Percentiles rank a stretch among this genome's conserved stretches.
Conservation (phyloP, 768 basidiomycete species). For the Auricularia cornea region DNA sequence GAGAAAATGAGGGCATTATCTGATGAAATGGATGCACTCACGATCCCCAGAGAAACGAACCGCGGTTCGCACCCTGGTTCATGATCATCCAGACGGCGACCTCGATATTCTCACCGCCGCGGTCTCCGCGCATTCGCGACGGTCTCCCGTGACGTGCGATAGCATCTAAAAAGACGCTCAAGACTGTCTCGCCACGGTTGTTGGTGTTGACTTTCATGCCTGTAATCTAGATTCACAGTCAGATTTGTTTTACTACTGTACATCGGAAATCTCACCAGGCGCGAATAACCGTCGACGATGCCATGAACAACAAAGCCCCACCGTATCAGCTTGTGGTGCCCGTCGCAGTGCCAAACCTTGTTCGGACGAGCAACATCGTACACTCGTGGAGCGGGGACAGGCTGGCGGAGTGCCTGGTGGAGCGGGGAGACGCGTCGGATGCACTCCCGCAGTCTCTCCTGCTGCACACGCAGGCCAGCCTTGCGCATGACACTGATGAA, state of each 20-base stretch:
- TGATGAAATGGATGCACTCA: background rate
- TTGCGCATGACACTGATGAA: background rate
- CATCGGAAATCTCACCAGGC: background rate
- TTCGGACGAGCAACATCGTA: slow-evolving; percentile 2
- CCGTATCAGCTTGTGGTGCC: no score
- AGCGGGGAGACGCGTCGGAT: background rate
- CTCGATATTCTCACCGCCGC: slow-evolving; percentile 6
- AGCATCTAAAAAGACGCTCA: slow-evolving; percentile 1
- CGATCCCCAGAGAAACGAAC: slow-evolving; percentile 7
- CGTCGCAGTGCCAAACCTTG: slow-evolving; percentile 10
- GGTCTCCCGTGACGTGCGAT: background rate
- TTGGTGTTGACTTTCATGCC: slow-evolving; percentile 16
- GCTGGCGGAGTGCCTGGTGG: background rate
- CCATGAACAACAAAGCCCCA: slow-evolving; percentile 13
- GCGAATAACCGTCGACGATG: slow-evolving; percentile 10
- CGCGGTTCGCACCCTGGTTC: background rate
- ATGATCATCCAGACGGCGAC: slow-evolving; percentile 6
- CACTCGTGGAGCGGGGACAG: slow-evolving; percentile 7
- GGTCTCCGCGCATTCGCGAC: no score
- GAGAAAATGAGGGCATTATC: background rate
- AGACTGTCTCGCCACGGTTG: slow-evolving; percentile 20
- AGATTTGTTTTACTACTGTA: slow-evolving; percentile 3
- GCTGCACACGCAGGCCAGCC: background rate
- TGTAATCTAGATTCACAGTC: slow-evolving; percentile 11
- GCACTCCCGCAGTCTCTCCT: background rate